These are phyloP conservation scores for Candida krabiensis DNA, from an alignment of 805 yeast species.

Conservation along the genomic window DNA sequence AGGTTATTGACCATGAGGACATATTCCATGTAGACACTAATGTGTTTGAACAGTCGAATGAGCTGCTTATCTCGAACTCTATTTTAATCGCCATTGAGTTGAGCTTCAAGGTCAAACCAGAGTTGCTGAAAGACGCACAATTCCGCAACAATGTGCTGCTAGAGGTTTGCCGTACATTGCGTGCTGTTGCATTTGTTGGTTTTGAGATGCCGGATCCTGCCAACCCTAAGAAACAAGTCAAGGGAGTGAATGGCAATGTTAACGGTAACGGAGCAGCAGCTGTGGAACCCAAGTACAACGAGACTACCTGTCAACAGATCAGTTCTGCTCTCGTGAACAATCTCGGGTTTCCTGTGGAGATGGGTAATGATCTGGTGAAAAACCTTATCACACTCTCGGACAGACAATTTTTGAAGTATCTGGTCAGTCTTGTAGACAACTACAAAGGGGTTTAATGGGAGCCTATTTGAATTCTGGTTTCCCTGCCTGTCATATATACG, in stretches of 20 bases:
- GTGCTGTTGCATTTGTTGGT: constrained; percentile 49
- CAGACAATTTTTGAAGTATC: constrained; percentile 71
- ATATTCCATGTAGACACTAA: constrained; percentile 45
- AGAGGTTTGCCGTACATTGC: constrained; percentile 72
- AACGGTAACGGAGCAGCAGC: constrained; percentile 6
- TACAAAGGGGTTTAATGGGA: constrained; percentile 9
- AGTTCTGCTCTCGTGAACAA: constrained; percentile 45
- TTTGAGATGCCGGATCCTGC: constrained; percentile 30
- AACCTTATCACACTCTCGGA: constrained; percentile 55
- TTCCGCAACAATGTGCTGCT: constrained; percentile 63
- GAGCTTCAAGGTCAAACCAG: constrained; percentile 68
- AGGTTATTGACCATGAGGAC: constrained; percentile 61
- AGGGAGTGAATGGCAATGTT: constrained; percentile 4
- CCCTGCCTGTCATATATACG: constrained; percentile 2
- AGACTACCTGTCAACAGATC: constrained; percentile 30
- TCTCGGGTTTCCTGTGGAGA: constrained; percentile 59
- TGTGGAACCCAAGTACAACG: constrained; percentile 29
- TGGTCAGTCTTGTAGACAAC: constrained; percentile 42
- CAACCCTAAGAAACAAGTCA: constrained; percentile 18
- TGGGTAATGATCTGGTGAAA: constrained; percentile 61
- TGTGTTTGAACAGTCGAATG: constrained; percentile 64
- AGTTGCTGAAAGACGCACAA: constrained; percentile 77
- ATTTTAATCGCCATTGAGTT: constrained; percentile 72
- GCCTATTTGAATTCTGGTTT: no score
- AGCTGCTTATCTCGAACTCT: constrained; percentile 64